Evolutionary conservation across 768 basidiomycete species (phyloP).

Genomic region (Lentinus tigrinus): DNA sequence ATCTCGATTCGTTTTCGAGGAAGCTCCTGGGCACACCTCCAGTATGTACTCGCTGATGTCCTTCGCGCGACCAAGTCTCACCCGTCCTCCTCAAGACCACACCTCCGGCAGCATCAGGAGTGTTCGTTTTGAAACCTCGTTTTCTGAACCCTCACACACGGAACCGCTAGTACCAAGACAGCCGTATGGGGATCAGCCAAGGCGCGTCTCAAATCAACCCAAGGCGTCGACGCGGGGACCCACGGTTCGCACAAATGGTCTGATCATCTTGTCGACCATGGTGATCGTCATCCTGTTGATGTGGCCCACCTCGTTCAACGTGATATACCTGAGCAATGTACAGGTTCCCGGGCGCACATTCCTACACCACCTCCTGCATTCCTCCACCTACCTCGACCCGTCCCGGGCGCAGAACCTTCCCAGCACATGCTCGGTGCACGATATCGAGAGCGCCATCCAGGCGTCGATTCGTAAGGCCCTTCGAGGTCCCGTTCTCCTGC

Average conservation of each 20-base stretch:
- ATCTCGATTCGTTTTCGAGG: neutral
- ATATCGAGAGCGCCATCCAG: no score
- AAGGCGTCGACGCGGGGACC: no score
- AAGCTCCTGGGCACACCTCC: neutral
- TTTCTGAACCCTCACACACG: neutral
- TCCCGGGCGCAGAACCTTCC: no score
- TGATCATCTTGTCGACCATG: no score
- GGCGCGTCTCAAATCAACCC: neutral
- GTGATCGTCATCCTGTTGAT: no score
- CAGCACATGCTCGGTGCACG: no score
- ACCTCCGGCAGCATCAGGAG: neutral
- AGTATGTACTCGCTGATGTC: neutral
- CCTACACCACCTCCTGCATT: no score
- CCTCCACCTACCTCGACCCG: no score
- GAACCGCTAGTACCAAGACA: neutral
- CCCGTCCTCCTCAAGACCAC: neutral
- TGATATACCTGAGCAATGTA: no score
- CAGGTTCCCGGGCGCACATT: no score
- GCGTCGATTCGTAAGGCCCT: neutral
- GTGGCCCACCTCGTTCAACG: no score
- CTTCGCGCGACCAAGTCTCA: neutral
- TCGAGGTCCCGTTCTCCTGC: neutral
- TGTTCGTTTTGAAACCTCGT: neutral
- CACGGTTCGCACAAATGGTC: no score
- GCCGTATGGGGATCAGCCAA: neutral